Evolutionary conservation across 2,329 filamentous ascomycete species (phyloP).

Genomic region (Pyrenochaeta sp.): DNA sequence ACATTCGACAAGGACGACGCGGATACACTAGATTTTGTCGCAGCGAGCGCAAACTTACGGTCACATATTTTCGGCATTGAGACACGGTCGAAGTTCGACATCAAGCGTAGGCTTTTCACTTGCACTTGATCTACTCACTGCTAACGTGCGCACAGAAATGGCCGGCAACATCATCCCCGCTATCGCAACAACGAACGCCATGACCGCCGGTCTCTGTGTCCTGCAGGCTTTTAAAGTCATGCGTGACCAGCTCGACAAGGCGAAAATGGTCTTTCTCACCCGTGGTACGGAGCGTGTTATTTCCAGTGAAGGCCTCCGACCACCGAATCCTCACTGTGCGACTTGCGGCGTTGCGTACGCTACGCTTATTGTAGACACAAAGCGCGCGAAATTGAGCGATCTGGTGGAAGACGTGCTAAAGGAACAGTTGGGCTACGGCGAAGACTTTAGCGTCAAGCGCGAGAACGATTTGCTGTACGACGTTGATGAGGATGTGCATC

Average conservation of each 20-base stretch:
- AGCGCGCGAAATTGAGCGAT: conserved; percentile 77
- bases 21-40: conserved; percentile 94
- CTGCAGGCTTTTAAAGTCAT: conserved; percentile 92
- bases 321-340: conserved; percentile 82
- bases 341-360: conserved; percentile 81
- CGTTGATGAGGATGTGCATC: conserved; percentile 85
- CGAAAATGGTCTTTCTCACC: conserved; percentile 87
- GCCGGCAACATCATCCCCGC: conserved; percentile 98
- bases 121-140: not conserved
- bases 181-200: conserved; percentile 97
- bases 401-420: conserved; percentile 79
- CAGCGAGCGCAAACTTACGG: conserved; percentile 87
- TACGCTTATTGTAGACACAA: conserved; percentile 72
- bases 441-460: conserved; percentile 81
- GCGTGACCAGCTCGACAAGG: conserved; percentile 69
- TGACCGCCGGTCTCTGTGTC: conserved; percentile 91
- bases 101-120: conserved; percentile 70
- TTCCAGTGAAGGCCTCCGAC: conserved; percentile 62
- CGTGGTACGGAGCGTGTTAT: conserved; percentile 68
- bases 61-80: conserved; percentile 91
- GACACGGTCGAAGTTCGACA: conserved; percentile 89
- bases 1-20: conserved; percentile 96
- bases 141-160: conserved; percentile 71
- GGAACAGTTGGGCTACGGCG: conserved; percentile 75
- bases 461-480: conserved; percentile 82